Conservation (phyloP, 2,329 filamentous ascomycete genomes). For the Chrysoporthe cubensis region DNA sequence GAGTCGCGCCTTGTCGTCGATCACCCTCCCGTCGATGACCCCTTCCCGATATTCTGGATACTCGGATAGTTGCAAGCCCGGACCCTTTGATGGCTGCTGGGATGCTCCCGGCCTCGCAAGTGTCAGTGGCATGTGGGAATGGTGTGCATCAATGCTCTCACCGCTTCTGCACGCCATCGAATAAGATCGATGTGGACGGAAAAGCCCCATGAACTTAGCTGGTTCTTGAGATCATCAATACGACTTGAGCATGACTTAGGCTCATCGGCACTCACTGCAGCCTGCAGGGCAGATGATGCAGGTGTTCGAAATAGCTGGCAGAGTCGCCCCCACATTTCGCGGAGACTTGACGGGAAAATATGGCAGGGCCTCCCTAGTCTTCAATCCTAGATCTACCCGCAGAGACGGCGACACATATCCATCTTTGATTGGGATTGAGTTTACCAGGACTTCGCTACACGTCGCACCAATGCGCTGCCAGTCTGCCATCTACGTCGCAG, state of each 20-base stretch:
- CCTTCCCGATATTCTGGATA: slow-evolving; percentile 12
- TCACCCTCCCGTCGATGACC: slow-evolving; percentile 22
- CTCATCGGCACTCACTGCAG: not conserved
- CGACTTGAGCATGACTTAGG: not conserved
- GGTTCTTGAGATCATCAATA: slow-evolving; percentile 6
- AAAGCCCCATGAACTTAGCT: not conserved
- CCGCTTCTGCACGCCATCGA: slow-evolving; percentile 21
- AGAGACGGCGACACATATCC: not conserved
- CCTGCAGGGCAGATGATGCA: not conserved
- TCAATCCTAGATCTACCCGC: not conserved
- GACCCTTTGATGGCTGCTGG: slow-evolving; percentile 14
- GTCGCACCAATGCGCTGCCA: not conserved
- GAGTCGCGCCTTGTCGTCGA: slow-evolving; percentile 22
- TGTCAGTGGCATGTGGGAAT: slow-evolving; percentile 24
- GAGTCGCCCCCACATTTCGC: slow-evolving; percentile 4
- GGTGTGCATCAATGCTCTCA: slow-evolving; percentile 27
- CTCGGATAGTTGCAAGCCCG: slow-evolving; percentile 19
- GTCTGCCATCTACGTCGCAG: not conserved
- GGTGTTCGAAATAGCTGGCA: not conserved
- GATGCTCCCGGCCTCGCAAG: slow-evolving; percentile 23
- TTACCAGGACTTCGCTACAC: not conserved
- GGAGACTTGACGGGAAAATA: not conserved
- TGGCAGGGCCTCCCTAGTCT: slow-evolving; percentile 4
- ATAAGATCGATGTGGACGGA: not conserved
- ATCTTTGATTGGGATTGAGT: slow-evolving; percentile 1